A percentile compares a stretch with the other conserved stretches of the same genome.
These are phyloP conservation scores for Chaetomium sp. DNA, from an alignment of 2,329 filamentous ascomycete species.

Conservation along the genomic window DNA sequence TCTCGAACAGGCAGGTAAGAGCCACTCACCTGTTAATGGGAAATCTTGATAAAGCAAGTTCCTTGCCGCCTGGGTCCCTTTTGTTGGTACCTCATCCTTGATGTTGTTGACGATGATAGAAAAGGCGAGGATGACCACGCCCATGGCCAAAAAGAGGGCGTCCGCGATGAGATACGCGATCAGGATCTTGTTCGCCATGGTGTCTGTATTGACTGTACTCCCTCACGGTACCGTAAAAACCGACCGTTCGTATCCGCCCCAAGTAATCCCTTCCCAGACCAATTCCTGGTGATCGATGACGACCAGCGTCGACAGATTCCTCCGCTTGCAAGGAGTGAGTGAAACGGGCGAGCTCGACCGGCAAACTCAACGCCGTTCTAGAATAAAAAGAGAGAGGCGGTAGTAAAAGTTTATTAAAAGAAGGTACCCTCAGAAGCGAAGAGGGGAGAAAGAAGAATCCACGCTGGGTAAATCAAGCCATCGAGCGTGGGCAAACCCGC, in stretches of 20 bases:
- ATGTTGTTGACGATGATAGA: slow-evolving; percentile 45
- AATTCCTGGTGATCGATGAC: slow-evolving; percentile 5
- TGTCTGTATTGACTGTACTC: slow-evolving; percentile 13
- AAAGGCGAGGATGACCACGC: slow-evolving; percentile 50
- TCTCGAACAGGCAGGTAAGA: not conserved
- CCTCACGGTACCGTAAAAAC: not conserved
- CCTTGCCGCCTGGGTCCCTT: slow-evolving; percentile 44
- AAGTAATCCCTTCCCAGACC: not conserved
- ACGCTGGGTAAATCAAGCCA: slow-evolving; percentile 17
- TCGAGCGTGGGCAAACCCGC: slow-evolving; percentile 8
- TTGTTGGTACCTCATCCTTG: slow-evolving; percentile 36
- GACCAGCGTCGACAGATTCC: slow-evolving; percentile 7
- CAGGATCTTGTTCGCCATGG: slow-evolving; percentile 52
- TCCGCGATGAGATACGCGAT: slow-evolving; percentile 43
- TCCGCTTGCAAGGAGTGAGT: slow-evolving; percentile 6
- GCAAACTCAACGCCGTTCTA: slow-evolving; percentile 21
- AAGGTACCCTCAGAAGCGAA: slow-evolving; percentile 9
- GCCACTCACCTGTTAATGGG: slow-evolving; percentile 40
- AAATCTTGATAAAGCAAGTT: slow-evolving; percentile 48
- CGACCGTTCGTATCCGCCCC: not conserved
- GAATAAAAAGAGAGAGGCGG: slow-evolving; percentile 20
- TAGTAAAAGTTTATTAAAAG: slow-evolving; percentile 25
- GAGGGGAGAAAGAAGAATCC: slow-evolving; percentile 8
- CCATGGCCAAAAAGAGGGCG: slow-evolving; percentile 46
- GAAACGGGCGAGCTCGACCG: slow-evolving; percentile 24